These are phyloP conservation scores for Leishmania tropica DNA, from an alignment of 208 protist genomes.

Conservation along the genomic window DNA sequence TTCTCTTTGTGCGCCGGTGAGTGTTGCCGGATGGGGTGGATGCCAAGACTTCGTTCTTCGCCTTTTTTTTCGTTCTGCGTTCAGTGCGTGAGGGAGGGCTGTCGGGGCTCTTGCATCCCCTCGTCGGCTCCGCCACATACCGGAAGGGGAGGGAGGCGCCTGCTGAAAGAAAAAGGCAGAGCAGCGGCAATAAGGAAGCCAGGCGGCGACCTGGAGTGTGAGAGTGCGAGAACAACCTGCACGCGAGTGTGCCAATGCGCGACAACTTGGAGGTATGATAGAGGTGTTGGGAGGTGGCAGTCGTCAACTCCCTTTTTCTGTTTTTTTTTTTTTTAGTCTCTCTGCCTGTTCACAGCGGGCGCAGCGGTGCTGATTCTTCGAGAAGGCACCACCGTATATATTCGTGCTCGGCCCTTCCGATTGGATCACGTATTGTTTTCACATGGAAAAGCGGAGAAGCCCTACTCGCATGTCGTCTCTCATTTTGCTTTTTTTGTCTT, in stretches of 20 bases:
- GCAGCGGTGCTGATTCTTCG: not conserved
- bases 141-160: not conserved
- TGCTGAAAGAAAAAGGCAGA: not conserved
- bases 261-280: not conserved
- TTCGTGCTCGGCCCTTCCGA: not conserved
- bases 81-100: not conserved
- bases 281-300: not conserved
- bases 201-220: not conserved
- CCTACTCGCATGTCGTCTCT: not conserved
- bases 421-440: not conserved
- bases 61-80: not conserved
- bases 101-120: not conserved
- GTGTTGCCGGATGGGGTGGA: not conserved
- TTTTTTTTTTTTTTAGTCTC: not conserved
- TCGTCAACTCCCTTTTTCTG: not conserved
- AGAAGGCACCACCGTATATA: not conserved
- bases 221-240: not conserved
- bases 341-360: not conserved
- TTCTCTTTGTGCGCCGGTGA: not conserved
- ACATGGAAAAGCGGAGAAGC: not conserved
- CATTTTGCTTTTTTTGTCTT: not conserved
- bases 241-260: not conserved
- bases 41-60: not conserved
- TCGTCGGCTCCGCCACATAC: not conserved
- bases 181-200: not conserved